Percentiles rank a stretch among this genome's conserved stretches.
phyloP scores from a whole-genome alignment of 2,329 filamentous ascomycete genomes.

The Phaeosphaeriaceae sp. region DNA sequence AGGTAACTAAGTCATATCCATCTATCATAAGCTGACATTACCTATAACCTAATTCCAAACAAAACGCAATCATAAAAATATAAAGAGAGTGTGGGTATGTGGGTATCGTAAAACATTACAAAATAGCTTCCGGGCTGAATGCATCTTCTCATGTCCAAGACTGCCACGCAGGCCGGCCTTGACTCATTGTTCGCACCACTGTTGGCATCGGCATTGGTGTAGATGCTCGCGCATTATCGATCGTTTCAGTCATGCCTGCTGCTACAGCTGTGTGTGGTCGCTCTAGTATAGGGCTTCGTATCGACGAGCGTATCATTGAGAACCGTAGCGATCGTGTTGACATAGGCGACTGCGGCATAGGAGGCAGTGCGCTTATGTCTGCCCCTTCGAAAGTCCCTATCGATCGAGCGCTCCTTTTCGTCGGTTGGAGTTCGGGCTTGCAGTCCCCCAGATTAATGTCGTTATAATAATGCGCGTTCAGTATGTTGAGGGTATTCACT shows the following conservation, averaged over 20 bases:
- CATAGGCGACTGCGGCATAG: constrained; percentile 17
- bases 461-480: constrained; percentile 24
- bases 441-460: constrained; percentile 35
- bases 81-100: constrained; percentile 3
- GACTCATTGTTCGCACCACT: constrained; percentile 2
- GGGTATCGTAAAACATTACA: constrained; percentile 1
- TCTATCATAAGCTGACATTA: neutral
- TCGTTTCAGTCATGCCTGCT: neutral
- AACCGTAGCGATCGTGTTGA: constrained; percentile 11
- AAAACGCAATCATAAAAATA: neutral
- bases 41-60: neutral
- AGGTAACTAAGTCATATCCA: neutral
- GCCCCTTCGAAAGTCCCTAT: constrained; percentile 7
- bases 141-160: constrained; percentile 13
- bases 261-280: neutral
- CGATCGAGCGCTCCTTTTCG: constrained; percentile 14
- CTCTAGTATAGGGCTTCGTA: constrained; percentile 1
- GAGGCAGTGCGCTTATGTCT: constrained; percentile 26
- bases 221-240: neutral
- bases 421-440: constrained; percentile 19
- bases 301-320: neutral
- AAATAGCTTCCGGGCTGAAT: neutral
- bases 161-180: constrained; percentile 15
- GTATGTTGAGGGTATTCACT: constrained; percentile 19
- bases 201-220: constrained; percentile 3